Evolutionary conservation across 2,329 filamentous ascomycete genomes (phyloP), one percentile per base, ranked within the genome.

Genomic region (Penicillium polonicum): DNA sequence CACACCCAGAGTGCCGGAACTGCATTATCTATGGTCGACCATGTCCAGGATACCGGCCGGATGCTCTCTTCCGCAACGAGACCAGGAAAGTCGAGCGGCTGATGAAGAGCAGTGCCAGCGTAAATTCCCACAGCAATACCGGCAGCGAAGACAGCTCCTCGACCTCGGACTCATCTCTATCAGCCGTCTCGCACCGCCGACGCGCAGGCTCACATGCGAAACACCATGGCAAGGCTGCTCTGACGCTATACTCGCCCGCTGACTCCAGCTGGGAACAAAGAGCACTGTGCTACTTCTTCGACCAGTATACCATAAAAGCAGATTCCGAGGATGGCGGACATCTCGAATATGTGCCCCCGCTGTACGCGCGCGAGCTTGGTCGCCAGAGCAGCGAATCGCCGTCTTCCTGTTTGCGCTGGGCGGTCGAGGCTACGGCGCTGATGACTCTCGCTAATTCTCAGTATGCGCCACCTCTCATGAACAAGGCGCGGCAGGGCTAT

Each of bases 271-370:
- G 72, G 71, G 68, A 74, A 52, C 63, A 77, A 27, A 69, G 73
- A 29, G 74, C 75, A 3, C 55, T 75, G 9, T 77, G 74, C 60
- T 74, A 71, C 54, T 78, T 78, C 59, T 76, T 78, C 45, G 71
- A 75, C 31, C 74, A 76, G 49, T 77, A 72, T 52, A 75, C 73
- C 1, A 68, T 68, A 21, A 50, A 53, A 23, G 60, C 62, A 15
- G 63, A 72, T 7, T 35, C 41, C 4, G 65, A 70, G 17, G 66
- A 67, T 36, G 64, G 63, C 13, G 71, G 72, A 25, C 70, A 74
- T 53, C 59, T 78, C 8, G 72, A 71, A 5, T 76, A 73, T 43
- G 54, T 78, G 5, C 72, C 74, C 2, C 58, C 66, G 3, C 58
- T 77, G 13, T 77, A 76, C 58, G 63, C 71, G 5, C 58, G 65